Evolutionary conservation across 305 asterid genomes (phyloP).

Genomic region (Solanum hybrid): DNA sequence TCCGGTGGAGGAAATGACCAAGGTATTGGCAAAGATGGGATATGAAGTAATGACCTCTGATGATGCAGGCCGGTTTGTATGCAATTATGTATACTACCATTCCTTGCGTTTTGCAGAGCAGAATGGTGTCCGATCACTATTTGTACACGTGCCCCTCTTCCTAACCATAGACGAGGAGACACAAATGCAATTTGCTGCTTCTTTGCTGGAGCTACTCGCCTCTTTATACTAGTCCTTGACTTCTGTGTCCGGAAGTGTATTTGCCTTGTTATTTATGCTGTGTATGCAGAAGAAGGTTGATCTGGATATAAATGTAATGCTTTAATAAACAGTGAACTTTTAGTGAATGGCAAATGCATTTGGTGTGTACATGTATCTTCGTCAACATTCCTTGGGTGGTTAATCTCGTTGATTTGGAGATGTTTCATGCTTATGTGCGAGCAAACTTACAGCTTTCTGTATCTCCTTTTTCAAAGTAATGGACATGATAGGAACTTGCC

Average conservation of each 20-base stretch:
- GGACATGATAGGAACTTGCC: background rate
- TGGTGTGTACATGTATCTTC: background rate
- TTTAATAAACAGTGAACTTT: conserved; percentile 8
- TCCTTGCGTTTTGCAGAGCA: conserved; percentile 48
- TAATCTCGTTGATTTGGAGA: background rate
- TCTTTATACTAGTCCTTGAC: conserved; percentile 29
- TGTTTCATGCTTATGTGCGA: background rate
- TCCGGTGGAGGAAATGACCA: conserved; percentile 62
- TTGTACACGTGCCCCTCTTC: conserved; percentile 91
- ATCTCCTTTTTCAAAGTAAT: background rate
- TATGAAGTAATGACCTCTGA: conserved; percentile 42
- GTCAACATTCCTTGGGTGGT: background rate
- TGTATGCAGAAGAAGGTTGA: conserved; percentile 1
- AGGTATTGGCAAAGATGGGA: conserved; percentile 51
- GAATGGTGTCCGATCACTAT: conserved; percentile 36
- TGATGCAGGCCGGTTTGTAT: conserved; percentile 51
- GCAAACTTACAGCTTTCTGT: background rate
- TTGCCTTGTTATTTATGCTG: conserved; percentile 5
- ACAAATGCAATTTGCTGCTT: conserved; percentile 86
- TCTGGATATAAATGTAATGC: conserved; percentile 1
- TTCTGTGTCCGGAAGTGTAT: background rate
- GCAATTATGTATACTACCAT: conserved; percentile 53
- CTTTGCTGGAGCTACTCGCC: conserved; percentile 73
- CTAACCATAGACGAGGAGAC: conserved; percentile 83
- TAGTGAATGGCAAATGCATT: conserved; percentile 10